Evolutionary conservation across 2,329 filamentous ascomycete genomes (phyloP).

Genomic region (Akanthomyces lecanii): DNA sequence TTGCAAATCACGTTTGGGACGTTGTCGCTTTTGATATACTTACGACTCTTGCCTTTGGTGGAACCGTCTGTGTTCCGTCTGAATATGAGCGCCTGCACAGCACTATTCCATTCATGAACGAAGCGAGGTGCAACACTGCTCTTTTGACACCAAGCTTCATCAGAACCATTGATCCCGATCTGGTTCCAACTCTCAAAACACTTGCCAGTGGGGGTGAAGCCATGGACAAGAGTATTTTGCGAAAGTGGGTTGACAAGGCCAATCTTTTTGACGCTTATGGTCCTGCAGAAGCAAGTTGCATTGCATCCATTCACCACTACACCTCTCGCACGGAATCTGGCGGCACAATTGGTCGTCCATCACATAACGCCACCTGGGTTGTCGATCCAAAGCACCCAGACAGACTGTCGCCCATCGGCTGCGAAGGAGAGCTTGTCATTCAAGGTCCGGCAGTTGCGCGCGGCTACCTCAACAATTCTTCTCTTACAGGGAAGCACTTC

Average conservation of each 20-base stretch:
- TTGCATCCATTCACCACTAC: not conserved
- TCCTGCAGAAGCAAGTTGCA: conserved; percentile 35
- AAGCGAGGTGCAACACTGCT: not conserved
- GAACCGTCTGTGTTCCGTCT: conserved; percentile 16
- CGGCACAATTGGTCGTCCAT: not conserved
- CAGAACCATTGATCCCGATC: conserved; percentile 18
- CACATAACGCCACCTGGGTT: conserved; percentile 18
- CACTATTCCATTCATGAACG: conserved; percentile 14
- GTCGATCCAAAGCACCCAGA: conserved; percentile 19
- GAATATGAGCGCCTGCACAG: conserved; percentile 18
- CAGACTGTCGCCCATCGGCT: conserved; percentile 18
- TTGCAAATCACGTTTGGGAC: conserved; percentile 20
- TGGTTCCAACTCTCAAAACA: conserved; percentile 17
- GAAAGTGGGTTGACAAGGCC: conserved; percentile 20
- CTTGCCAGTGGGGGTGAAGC: conserved; percentile 22
- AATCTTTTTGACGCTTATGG: conserved; percentile 21
- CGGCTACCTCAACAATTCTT: conserved; percentile 14
- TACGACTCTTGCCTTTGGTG: conserved; percentile 15
- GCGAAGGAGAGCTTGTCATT: conserved; percentile 19
- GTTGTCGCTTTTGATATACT: conserved; percentile 17
- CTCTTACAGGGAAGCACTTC: not conserved
- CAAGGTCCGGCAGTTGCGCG: conserved; percentile 19
- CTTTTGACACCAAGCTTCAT: conserved; percentile 22
- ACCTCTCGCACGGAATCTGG: not conserved
- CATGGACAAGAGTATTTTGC: conserved; percentile 27